A percentile compares a stretch with the other conserved stretches of the same genome.
phyloP scores from a whole-genome alignment of 2,329 filamentous ascomycete genomes.

The Chaetomiaceae sp. region DNA sequence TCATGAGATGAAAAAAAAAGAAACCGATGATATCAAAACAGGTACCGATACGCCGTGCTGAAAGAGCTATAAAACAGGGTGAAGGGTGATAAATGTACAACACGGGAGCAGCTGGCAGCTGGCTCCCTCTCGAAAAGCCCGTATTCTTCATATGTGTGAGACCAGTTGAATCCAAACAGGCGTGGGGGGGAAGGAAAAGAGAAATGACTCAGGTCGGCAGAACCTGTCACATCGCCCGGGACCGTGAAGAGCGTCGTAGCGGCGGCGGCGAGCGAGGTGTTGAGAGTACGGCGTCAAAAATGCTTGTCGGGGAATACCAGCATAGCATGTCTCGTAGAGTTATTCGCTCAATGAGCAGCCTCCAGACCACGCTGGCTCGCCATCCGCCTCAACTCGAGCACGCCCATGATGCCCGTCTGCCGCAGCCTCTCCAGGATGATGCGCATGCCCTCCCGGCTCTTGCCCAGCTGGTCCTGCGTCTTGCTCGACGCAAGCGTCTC shows the following conservation, averaged over 20 bases:
- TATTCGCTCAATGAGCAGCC: constrained; percentile 8
- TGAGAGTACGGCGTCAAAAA: too few species aligned
- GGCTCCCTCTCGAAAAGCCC: constrained; percentile 7
- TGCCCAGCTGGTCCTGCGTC: constrained; percentile 71
- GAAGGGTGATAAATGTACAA: constrained; percentile 19
- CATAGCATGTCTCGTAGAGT: background rate
- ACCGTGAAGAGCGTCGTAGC: too few species aligned
- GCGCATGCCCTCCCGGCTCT: constrained; percentile 78
- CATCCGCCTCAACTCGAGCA: constrained; percentile 50
- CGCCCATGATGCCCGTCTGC: constrained; percentile 53
- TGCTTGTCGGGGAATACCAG: too few species aligned
- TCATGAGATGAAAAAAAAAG: constrained; percentile 1
- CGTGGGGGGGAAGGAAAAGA: background rate
- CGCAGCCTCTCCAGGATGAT: constrained; percentile 68
- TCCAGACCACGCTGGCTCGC: constrained; percentile 32
- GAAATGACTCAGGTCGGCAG: too few species aligned
- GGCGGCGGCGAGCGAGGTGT: too few species aligned
- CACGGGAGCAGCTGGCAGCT: constrained; percentile 3
- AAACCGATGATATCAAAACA: constrained; percentile 14
- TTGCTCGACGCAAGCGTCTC: constrained; percentile 73
- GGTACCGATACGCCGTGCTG: constrained; percentile 14
- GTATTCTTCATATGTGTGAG: background rate
- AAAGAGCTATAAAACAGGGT: constrained; percentile 9
- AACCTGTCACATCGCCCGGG: too few species aligned
- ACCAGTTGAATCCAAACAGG: background rate